Base-by-base conservation (phyloP, 2,329 filamentous ascomycete species). In the Hymenotorrendiella dingleyae region DNA sequence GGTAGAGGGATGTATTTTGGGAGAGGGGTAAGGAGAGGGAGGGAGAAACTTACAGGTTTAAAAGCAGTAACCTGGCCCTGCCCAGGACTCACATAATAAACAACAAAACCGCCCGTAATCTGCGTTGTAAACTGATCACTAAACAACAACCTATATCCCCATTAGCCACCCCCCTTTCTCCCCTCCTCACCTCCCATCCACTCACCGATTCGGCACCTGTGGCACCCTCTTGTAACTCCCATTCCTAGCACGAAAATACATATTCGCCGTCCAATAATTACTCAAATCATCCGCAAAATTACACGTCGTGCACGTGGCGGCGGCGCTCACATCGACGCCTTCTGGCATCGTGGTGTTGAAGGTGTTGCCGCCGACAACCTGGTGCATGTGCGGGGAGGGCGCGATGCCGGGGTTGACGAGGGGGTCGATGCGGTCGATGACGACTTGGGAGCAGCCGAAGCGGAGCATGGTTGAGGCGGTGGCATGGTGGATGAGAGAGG, bases 211-310 rank as follows among this genome's bases (percentile, higher is more conserved):
- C 80, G 79, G 61, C 83, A 85, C 55, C 81, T 80, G 45, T 82
- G 73, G 73, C 8, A 48, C 36, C 32, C 43, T 46, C 83, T 65
- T 58, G 76, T 42, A 77, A 81, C 42, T 80, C 69, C 47, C 83
- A 17, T 66, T 58, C 5, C 57, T 56, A 55, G 87, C 75, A 60
- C 80, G 64, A 63, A 94, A 94, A 67, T 90, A 89, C 48, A 93
- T 60, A 4, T 76, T 67, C 1, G 87, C 88, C 39, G 79, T 76
- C 85, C 86, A 94, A 67, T 94, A 94, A 16, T 78, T 80, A 6
- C 86, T 93, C 65, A 80, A 83, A 66, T 94, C 88, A 65, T 91
- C 71, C 14, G 69, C 78, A 28, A 93, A 84, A 45, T 73, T 78
- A 63, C 86, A 94, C 9, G 85, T 89, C 1, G 86, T 91, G 67